Conservation (phyloP, 78 protist species). For the Isochrysis galbana region DNA sequence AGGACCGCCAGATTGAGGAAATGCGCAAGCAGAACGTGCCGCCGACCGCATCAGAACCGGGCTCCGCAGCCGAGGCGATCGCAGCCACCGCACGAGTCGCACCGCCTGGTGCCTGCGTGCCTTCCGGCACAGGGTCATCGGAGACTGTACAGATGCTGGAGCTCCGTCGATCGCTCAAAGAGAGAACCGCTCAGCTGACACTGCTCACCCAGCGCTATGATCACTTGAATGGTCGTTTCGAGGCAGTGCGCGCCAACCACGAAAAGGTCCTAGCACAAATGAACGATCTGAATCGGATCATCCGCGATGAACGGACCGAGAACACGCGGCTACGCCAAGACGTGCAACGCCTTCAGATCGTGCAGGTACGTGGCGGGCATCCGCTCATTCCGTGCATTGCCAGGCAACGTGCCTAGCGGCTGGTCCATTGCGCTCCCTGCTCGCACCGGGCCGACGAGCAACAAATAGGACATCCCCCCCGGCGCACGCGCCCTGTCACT, state of each 20-base stretch:
- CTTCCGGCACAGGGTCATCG: background rate
- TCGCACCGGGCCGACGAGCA: no score
- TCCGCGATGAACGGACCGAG: background rate
- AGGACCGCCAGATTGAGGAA: background rate
- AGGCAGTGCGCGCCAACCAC: background rate
- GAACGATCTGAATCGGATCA: background rate
- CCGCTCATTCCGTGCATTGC: no score
- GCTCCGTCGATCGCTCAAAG: background rate
- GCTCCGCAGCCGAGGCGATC: background rate
- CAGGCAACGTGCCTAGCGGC: no score
- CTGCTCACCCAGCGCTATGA: background rate
- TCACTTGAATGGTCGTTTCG: background rate
- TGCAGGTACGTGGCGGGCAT: no score
- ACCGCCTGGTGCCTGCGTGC: background rate
- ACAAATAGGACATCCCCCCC: no score
- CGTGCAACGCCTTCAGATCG: background rate
- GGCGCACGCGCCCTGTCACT: no score
- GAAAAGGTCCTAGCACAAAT: background rate
- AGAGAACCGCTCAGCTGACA: background rate
- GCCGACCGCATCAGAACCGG: background rate
- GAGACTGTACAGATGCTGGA: background rate
- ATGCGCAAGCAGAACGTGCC: no score
- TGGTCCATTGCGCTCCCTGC: no score
- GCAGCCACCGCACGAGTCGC: background rate
- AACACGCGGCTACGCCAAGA: background rate